phyloP scores from a whole-genome alignment of 192 early-diverging fungal species.

The Entophlyctis luteolus region DNA sequence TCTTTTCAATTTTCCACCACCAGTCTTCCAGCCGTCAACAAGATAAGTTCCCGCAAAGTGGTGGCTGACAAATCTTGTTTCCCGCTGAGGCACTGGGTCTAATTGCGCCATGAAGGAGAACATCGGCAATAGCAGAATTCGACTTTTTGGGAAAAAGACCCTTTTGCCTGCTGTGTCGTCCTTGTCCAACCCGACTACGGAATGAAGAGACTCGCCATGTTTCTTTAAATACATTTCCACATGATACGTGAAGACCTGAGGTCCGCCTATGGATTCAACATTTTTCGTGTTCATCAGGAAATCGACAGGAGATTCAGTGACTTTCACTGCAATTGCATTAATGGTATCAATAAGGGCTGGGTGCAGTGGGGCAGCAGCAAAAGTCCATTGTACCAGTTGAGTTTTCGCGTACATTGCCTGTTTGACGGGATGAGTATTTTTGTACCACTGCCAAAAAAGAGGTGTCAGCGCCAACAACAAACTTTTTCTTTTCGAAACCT shows the following conservation, averaged over 20 bases:
- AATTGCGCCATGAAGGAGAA: slow-evolving; percentile 5
- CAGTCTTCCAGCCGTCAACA: slow-evolving; percentile 1
- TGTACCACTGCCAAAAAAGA: slow-evolving; percentile 3
- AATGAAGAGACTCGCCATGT: not conserved
- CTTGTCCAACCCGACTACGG: not conserved
- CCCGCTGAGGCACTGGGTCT: not conserved
- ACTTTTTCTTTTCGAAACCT: not conserved
- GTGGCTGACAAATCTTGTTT: not conserved
- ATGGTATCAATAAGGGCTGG: not conserved
- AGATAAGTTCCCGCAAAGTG: not conserved
- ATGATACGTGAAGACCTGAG: slow-evolving; percentile 4
- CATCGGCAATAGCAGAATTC: slow-evolving; percentile 1
- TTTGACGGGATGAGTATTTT: not conserved
- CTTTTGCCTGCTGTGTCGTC: not conserved
- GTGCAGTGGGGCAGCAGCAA: slow-evolving; percentile 5
- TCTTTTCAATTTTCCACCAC: too few species aligned
- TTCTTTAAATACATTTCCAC: not conserved
- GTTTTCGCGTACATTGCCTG: not conserved
- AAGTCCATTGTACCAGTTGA: slow-evolving; percentile 23
- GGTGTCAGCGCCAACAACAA: not conserved
- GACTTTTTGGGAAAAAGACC: not conserved
- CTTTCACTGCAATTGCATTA: not conserved
- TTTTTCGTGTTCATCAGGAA: slow-evolving; percentile 1
- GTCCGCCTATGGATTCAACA: slow-evolving; percentile 16
- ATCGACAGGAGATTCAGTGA: not conserved